phyloP scores from a whole-genome alignment of 495 filamentous ascomycete species.

The Podospora australis region DNA sequence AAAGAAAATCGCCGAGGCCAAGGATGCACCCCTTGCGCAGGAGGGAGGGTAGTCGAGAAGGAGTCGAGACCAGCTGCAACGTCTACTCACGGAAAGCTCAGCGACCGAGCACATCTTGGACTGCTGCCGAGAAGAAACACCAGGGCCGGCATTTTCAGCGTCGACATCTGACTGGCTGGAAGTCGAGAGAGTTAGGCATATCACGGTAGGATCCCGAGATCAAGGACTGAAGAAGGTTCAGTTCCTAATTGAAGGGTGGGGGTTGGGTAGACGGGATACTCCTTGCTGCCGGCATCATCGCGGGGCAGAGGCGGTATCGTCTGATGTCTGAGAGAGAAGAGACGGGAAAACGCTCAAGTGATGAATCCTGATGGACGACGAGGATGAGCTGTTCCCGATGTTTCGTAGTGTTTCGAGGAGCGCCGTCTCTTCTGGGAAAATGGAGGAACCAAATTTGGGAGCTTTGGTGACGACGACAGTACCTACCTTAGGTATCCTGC shows the following conservation, averaged over 20 bases:
- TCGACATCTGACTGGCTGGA: not conserved
- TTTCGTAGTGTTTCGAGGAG: conserved; percentile 30
- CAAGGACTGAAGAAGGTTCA: not conserved
- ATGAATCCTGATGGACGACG: conserved; percentile 34
- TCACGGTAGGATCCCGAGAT: not conserved
- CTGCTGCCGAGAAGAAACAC: conserved; percentile 18
- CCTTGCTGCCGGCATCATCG: conserved; percentile 2
- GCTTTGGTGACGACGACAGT: not conserved
- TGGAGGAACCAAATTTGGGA: conserved; percentile 1
- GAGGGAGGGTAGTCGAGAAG: conserved; percentile 8
- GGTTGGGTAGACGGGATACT: conserved; percentile 11
- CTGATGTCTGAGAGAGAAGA: conserved; percentile 9
- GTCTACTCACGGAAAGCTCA: conserved; percentile 33
- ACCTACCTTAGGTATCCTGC: too few relatives aligned
- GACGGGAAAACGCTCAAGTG: conserved; percentile 9
- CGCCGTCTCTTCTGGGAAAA: not conserved
- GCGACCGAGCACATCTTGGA: conserved; percentile 22
- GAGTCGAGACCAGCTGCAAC: conserved; percentile 16
- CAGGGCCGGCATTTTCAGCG: not conserved
- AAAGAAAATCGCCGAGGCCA: conserved; percentile 4
- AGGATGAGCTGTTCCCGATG: conserved; percentile 24
- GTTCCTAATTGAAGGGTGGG: conserved; percentile 1
- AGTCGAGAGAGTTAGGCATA: not conserved
- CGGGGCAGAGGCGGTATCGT: conserved; percentile 9
- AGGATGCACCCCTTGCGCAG: conserved; percentile 4